Evolutionary conservation across 1,284 basidiomycete species (phyloP).

Genomic region (Boletus sp.): DNA sequence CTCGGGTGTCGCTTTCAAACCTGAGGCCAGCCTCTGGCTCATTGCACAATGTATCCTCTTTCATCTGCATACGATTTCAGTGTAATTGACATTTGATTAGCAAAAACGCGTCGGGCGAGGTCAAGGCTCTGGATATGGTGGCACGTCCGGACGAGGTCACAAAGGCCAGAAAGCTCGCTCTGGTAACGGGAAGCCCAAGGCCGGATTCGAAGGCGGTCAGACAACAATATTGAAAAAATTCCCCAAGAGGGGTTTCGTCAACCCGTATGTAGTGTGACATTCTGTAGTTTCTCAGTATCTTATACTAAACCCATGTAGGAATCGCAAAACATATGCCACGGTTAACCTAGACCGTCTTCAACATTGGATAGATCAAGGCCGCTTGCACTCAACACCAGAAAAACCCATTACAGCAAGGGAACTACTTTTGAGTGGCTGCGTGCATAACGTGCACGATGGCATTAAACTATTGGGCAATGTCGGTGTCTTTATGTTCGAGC

Average conservation of each 20-base stretch:
- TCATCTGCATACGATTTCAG: background rate
- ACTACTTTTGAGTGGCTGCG: slow-evolving; percentile 79
- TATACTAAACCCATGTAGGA: slow-evolving; percentile 41
- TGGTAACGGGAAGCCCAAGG: slow-evolving; percentile 78
- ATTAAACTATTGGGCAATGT: slow-evolving; percentile 89
- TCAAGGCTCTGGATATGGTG: slow-evolving; percentile 85
- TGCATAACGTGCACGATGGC: slow-evolving; percentile 86
- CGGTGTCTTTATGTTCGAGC: slow-evolving; percentile 27
- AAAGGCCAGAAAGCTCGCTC: slow-evolving; percentile 95
- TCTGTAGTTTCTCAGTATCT: background rate
- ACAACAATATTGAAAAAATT: slow-evolving; percentile 89
- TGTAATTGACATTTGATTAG: slow-evolving; percentile 38
- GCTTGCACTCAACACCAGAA: slow-evolving; percentile 74
- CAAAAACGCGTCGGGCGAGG: slow-evolving; percentile 94
- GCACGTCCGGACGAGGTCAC: slow-evolving; percentile 89
- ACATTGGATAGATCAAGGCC: slow-evolving; percentile 84
- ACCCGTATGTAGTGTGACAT: slow-evolving; percentile 61
- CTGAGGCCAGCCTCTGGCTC: slow-evolving; percentile 59
- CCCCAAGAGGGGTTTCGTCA: slow-evolving; percentile 93
- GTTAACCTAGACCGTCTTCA: slow-evolving; percentile 88
- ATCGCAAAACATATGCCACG: slow-evolving; percentile 72
- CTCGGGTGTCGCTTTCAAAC: slow-evolving; percentile 56
- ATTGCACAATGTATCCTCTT: slow-evolving; percentile 51
- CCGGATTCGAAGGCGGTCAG: slow-evolving; percentile 94
- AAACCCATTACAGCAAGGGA: slow-evolving; percentile 88